Evolutionary conservation across 352 stramenopile species (phyloP).

Genomic region (Globisporangium rhizosaccharum): DNA sequence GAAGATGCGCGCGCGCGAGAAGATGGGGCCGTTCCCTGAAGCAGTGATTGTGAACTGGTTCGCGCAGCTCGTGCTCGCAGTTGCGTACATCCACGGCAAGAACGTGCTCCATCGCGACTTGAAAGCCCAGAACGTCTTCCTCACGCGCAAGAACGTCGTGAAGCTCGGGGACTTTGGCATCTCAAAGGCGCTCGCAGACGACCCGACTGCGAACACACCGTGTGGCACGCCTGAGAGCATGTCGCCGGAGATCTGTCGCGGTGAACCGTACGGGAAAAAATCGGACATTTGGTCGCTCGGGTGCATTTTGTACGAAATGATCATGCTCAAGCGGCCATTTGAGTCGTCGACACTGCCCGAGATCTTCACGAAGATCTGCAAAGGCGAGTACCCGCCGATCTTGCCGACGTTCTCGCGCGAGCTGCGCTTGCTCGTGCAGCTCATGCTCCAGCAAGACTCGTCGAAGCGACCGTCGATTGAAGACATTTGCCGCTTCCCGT

Average conservation of each 20-base stretch:
- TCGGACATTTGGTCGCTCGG: constrained; percentile 88
- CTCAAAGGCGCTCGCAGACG: constrained; percentile 76
- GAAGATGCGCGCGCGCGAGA: constrained; percentile 69
- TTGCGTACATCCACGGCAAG: constrained; percentile 87
- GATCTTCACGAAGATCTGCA: constrained; percentile 88
- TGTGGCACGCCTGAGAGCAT: constrained; percentile 86
- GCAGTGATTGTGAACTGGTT: constrained; percentile 87
- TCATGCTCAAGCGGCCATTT: constrained; percentile 83
- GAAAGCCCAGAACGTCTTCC: constrained; percentile 87
- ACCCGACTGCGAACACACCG: constrained; percentile 76
- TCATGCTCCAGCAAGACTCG: constrained; percentile 85
- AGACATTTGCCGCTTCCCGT: constrained; percentile 86
- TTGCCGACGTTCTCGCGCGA: constrained; percentile 73
- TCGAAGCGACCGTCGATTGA: constrained; percentile 85
- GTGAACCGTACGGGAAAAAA: constrained; percentile 86
- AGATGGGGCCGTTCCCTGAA: constrained; percentile 81
- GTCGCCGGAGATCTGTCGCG: constrained; percentile 86
- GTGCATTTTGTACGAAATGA: constrained; percentile 89
- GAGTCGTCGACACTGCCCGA: constrained; percentile 75
- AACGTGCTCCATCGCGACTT: constrained; percentile 86
- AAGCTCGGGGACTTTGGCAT: constrained; percentile 88
- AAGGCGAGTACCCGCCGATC: constrained; percentile 80
- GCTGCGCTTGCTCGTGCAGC: constrained; percentile 74
- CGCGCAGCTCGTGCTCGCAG: constrained; percentile 74
- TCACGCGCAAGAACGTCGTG: constrained; percentile 83